Conservation (phyloP, 805 yeast genomes). For the Jamesozyma piceae region DNA sequence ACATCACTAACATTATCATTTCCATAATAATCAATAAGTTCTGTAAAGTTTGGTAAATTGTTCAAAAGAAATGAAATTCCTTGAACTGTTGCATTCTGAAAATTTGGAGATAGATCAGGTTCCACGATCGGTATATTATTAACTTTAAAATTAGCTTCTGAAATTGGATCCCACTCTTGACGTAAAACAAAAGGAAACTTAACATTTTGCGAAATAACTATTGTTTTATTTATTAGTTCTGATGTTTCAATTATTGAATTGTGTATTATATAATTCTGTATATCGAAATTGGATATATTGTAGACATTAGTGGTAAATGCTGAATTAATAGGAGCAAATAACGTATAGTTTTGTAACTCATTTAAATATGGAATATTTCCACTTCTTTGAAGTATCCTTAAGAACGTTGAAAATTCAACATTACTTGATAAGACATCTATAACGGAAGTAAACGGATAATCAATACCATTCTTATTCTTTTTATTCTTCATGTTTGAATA, state of each 20-base stretch:
- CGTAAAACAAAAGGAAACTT: slow-evolving; percentile 15
- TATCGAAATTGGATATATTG: slow-evolving; percentile 9
- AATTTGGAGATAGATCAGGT: slow-evolving; percentile 47
- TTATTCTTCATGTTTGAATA: too few relatives aligned
- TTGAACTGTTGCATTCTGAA: slow-evolving; percentile 58
- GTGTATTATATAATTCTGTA: slow-evolving; percentile 25
- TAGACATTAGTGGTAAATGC: slow-evolving; percentile 41
- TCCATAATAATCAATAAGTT: background rate
- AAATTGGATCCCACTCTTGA: slow-evolving; percentile 6
- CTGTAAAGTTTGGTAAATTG: slow-evolving; percentile 18
- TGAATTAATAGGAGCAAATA: slow-evolving; percentile 74
- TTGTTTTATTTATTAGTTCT: slow-evolving; percentile 8
- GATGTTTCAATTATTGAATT: slow-evolving; percentile 30
- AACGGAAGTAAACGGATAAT: slow-evolving; percentile 36
- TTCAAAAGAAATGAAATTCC: slow-evolving; percentile 45
- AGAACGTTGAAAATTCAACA: slow-evolving; percentile 56
- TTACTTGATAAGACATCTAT: slow-evolving; percentile 62
- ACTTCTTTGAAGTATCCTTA: slow-evolving; percentile 49
- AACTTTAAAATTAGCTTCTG: slow-evolving; percentile 5
- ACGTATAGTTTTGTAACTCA: slow-evolving; percentile 50
- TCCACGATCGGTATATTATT: slow-evolving; percentile 38
- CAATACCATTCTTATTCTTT: slow-evolving; percentile 8
- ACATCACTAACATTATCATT: background rate
- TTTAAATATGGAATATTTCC: slow-evolving; percentile 59
- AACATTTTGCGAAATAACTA: slow-evolving; percentile 9